Base-by-base conservation (phyloP, 371 early-diverging fungal species). In the Mortierella sp. region DNA sequence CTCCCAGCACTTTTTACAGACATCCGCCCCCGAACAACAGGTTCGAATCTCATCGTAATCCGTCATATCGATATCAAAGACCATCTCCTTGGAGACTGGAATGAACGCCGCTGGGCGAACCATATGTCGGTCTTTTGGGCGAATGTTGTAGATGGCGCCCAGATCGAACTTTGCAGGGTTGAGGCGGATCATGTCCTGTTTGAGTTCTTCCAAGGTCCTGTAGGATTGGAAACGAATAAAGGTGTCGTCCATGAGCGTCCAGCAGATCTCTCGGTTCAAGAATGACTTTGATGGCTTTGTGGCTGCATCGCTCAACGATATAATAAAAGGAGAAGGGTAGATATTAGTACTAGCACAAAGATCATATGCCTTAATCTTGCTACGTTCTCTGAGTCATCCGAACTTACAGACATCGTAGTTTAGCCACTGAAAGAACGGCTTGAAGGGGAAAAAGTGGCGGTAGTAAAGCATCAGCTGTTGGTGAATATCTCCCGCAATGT, bases 31-130 rank as follows among this genome's bases (percentile, higher is more conserved):
- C 78, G 94, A 92, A 92, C 99, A 99, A 84, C 99, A 99, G 0
- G 96, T 97, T 82, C 99, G 93, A 52, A 97, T 92, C 52, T 98
- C 98, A 88, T 98, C 98, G 88, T 99, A 99, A 90, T 99, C 99
- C 0, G 99, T 99, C 96, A 99, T 96, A 93, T 99, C 99, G 80
- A 99, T 98, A 96, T 99, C 99, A 91, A 99, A 98, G n/a, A 99
- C 99, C 14, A 99, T 91, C 88, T 99, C 99, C 82, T 97, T 95
- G 73, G 95, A 93, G 26, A 95, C 84, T 0, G 98, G 96, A 16
- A 89, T 88, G 79, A 98, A 97, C 3, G 93, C 94, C 7, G 91
- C 92, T 9, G 95, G 92, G 63, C 90, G 89, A 21, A 96, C 90
- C 16, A 92, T 91, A 81, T 95, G 96, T 75, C 94, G 96, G 68